Evolutionary conservation across 345 rosid genomes (phyloP).

Genomic region (Corchorus olitorius): DNA sequence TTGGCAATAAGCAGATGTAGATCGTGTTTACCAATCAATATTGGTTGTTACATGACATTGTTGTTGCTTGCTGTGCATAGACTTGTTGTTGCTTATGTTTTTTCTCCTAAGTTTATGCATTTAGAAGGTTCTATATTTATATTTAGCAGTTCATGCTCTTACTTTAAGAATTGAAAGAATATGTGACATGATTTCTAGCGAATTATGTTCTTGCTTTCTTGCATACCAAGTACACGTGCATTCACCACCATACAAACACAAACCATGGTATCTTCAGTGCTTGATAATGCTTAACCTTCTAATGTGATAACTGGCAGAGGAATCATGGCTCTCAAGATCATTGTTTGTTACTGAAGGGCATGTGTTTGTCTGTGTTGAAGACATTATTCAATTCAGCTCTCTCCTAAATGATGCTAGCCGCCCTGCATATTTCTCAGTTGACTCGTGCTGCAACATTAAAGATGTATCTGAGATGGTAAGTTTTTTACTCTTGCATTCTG

Average conservation of each 20-base stretch:
- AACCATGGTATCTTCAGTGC: neutral
- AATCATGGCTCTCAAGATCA: slow-evolving; percentile 72
- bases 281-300: slow-evolving; percentile 1
- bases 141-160: neutral
- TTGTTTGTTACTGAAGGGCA: slow-evolving; percentile 66
- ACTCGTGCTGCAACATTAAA: slow-evolving; percentile 59
- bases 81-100: neutral
- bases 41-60: neutral
- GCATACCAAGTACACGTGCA: neutral
- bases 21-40: neutral
- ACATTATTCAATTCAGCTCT: slow-evolving; percentile 63
- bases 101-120: neutral
- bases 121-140: neutral
- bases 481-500: slow-evolving; percentile 6
- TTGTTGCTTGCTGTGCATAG: neutral
- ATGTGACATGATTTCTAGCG: neutral
- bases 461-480: slow-evolving; percentile 67
- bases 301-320: slow-evolving; percentile 46
- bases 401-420: slow-evolving; percentile 42
- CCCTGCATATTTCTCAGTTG: slow-evolving; percentile 59
- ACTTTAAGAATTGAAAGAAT: neutral
- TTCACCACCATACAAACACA: neutral
- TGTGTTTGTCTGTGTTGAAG: slow-evolving; percentile 74
- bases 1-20: neutral
- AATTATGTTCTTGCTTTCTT: neutral